phyloP scores from a whole-genome alignment of 805 yeast species.

The Cyberlindnera nakhonratchasimensis region DNA sequence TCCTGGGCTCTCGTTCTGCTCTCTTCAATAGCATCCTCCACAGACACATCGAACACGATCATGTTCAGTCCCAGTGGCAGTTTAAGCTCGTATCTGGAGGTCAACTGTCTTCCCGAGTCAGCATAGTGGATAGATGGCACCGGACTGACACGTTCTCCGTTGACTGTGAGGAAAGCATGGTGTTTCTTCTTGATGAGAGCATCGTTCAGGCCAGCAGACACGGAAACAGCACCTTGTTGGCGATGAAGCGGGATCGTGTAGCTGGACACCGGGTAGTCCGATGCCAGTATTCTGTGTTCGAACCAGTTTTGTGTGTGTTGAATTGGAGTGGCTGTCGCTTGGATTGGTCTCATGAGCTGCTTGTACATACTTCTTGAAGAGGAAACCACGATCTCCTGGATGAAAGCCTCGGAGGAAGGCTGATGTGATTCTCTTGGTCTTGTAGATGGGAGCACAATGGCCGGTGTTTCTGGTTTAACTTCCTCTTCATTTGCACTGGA shows the following conservation, averaged over 20 bases:
- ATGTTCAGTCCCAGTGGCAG: constrained; percentile 45
- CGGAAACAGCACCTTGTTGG: constrained; percentile 43
- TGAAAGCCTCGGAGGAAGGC: constrained; percentile 23
- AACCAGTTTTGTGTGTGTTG: constrained; percentile 33
- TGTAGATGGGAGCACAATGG: constrained; percentile 11
- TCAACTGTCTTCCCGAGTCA: constrained; percentile 26
- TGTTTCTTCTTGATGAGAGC: constrained; percentile 38
- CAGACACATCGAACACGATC: constrained; percentile 37
- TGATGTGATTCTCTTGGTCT: constrained; percentile 4
- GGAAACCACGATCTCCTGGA: constrained; percentile 29
- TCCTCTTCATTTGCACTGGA: constrained; percentile 7
- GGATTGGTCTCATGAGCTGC: constrained; percentile 25
- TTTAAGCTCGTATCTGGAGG: constrained; percentile 42
- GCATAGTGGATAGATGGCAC: constrained; percentile 41
- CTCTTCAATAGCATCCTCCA: constrained; percentile 28
- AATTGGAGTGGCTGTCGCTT: constrained; percentile 9
- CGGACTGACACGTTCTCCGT: constrained; percentile 43
- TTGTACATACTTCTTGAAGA: constrained; percentile 30
- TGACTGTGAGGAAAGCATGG: constrained; percentile 36
- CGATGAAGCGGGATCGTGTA: constrained; percentile 46
- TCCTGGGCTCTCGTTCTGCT: constrained; percentile 20
- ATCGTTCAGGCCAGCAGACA: constrained; percentile 43
- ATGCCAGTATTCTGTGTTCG: constrained; percentile 36
- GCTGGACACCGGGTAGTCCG: constrained; percentile 34
- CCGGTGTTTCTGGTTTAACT: constrained; percentile 2